Evolutionary conservation across 768 basidiomycete species (phyloP), one percentile per base, ranked within the genome.

Genomic region (Hemileccinum impolitum): DNA sequence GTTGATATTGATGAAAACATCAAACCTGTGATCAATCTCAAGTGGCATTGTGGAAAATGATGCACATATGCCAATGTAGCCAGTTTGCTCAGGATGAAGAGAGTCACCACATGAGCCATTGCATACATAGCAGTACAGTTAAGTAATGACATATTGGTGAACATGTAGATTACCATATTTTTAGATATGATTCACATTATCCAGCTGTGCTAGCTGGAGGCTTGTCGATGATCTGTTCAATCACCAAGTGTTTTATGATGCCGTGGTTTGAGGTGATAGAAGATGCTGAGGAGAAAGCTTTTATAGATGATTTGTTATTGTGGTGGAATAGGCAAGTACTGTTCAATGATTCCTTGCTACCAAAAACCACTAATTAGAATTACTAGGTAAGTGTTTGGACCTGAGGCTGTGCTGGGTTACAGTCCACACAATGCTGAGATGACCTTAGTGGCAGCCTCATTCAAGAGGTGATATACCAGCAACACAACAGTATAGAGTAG

Each of bases 261-360:
- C 6, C 21, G 15, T 39, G 6, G 23, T 39, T 3, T 15, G 51
- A 58, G 32, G 17, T 14, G 3, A 44, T 38, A 2, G 15, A 36
- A 12, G 43, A 23, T 17, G 1, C 25, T 18, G 3, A 17, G 21
- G 32, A n/a, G 3, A 28, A 23, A 15, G 43, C 15, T 5, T 35
- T 38, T 6, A 21, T 52, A 1, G 26, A 48, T 2, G 41, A 50
- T 2, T 35, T 56, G 3, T 8, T 58, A 1, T 12, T 43, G 13
- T 57, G 46, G 51, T 52, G 50, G 54, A 48, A 44, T 5, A n/a
- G 42, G 54, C 49, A 38, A 38, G 37, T 11, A n/a, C n/a, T n/a
- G n/a, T n/a, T n/a, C n/a, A n/a, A n/a, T 6, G 6, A 14, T 39
- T 15, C 14, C 19, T 39, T 7, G 19, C 6, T 39, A 6, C 14